A percentile compares a stretch with the other conserved stretches of the same genome.
Evolutionary conservation across 352 stramenopile species (phyloP).

Genomic region (Globisporangium carolinianum): DNA sequence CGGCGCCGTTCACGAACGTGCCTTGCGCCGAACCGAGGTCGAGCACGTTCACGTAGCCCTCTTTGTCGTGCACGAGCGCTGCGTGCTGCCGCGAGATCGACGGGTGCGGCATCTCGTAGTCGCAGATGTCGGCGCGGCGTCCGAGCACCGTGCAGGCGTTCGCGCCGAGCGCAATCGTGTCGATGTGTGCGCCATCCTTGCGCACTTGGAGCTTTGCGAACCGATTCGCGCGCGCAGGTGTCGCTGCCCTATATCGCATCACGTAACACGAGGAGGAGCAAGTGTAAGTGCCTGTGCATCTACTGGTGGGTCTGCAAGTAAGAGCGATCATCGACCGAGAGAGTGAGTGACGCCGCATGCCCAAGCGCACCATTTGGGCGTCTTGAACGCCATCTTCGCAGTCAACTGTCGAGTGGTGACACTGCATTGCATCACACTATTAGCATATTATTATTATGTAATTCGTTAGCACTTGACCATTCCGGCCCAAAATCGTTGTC

Average conservation of each 20-base stretch:
- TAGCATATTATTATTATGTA: too few relatives aligned
- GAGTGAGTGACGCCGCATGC: not conserved
- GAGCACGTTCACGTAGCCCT: slow-evolving; percentile 46
- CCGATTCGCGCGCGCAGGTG: slow-evolving; percentile 33
- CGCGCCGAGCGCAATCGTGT: slow-evolving; percentile 36
- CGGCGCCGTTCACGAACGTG: slow-evolving; percentile 70
- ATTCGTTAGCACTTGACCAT: too few relatives aligned
- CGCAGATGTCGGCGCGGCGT: slow-evolving; percentile 66
- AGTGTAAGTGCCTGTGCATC: not conserved
- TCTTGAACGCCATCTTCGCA: slow-evolving; percentile 16
- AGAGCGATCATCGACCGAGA: not conserved
- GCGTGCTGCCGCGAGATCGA: slow-evolving; percentile 82
- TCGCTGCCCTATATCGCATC: slow-evolving; percentile 29
- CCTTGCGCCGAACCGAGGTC: slow-evolving; percentile 83
- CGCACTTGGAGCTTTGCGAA: slow-evolving; percentile 42
- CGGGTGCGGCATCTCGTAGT: slow-evolving; percentile 70
- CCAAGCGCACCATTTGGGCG: slow-evolving; percentile 17
- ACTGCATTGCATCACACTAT: too few relatives aligned
- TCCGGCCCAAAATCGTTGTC: too few relatives aligned
- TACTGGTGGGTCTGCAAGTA: not conserved
- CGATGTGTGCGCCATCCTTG: slow-evolving; percentile 38
- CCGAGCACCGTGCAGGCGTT: slow-evolving; percentile 66
- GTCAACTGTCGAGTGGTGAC: too few relatives aligned
- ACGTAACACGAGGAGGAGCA: not conserved
- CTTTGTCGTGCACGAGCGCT: slow-evolving; percentile 56